Base-by-base conservation (phyloP, 768 basidiomycete genomes). In the Trametes villosa region DNA sequence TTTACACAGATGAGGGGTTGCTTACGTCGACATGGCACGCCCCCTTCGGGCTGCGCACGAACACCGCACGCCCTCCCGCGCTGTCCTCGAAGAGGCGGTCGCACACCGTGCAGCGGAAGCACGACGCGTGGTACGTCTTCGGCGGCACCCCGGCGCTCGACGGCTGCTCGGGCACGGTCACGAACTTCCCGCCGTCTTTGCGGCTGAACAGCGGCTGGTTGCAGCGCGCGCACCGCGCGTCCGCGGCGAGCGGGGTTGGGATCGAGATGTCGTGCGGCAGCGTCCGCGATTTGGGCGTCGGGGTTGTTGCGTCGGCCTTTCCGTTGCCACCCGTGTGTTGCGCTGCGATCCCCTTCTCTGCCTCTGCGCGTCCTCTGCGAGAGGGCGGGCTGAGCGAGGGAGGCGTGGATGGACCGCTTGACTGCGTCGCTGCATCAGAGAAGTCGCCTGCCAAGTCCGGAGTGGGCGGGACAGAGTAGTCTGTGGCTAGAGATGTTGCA, bases 101-200 rank as follows among this genome's bases (percentile, higher is more conserved):
- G 66, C 92, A 94, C 22, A 88, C 75, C 22, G 72, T 76, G 67
- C 92, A 94, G 53, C 81, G 84, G 73, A 94, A 93, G 70, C 92
- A 94, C 42, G 85, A 81, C 3, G 83, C 78, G 65, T 94, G 92
- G 67, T 89, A 94, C 22, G 81, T 79, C 70, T 81, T 81, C n/a
- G 85, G 80, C 24, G 76, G 74, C 18, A 77, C 77, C 30, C 75
- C 79, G 44, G 76, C 74, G 57, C 66, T 69, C 2, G 72, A 66
- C 34, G 70, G 72, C 51, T 75, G 72, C 57, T 81, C 83, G 8
- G 91, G 89, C 29, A 92, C 83, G 2, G 88, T 89, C 31, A 92
- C 83, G 71, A 86, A 92, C 58, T 82, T 83, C 41, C 88, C 86
- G 7, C 82, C 83, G 56, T 82, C 81, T 27, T 76, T 78, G 4